phyloP scores from a whole-genome alignment of 768 basidiomycete genomes.

The Kwoniella europaea region DNA sequence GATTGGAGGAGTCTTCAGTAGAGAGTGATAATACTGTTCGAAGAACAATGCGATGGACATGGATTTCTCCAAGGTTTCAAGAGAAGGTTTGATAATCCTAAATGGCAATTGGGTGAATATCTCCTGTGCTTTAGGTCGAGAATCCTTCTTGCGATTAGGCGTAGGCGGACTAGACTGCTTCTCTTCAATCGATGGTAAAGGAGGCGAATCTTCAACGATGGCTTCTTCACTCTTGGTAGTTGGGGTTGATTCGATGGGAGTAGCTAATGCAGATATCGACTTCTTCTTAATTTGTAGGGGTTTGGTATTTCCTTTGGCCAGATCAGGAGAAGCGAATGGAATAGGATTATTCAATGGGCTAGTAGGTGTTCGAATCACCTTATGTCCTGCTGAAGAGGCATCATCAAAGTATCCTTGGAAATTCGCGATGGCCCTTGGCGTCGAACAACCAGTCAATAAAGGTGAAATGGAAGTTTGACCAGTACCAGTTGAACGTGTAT shows the following conservation, averaged over 20 bases:
- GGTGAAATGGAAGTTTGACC: conserved; percentile 22
- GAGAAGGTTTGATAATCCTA: conserved; percentile 73
- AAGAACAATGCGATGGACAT: conserved; percentile 92
- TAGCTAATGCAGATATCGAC: conserved; percentile 17
- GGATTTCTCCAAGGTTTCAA: conserved; percentile 90
- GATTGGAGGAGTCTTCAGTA: conserved; percentile 43
- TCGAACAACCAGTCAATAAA: conserved; percentile 28
- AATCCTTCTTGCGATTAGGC: conserved; percentile 6
- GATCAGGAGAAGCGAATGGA: conserved; percentile 19
- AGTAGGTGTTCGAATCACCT: neutral
- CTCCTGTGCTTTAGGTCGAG: conserved; percentile 19
- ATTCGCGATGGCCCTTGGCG: conserved; percentile 42
- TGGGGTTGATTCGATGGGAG: neutral
- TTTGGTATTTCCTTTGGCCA: conserved; percentile 7
- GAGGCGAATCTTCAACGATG: neutral
- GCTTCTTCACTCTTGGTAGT: conserved; percentile 7
- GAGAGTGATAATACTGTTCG: conserved; percentile 57
- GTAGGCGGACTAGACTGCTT: conserved; percentile 15
- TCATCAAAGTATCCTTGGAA: conserved; percentile 40
- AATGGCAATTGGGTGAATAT: conserved; percentile 37
- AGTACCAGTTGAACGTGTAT: conserved; percentile 9
- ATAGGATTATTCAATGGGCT: conserved; percentile 32
- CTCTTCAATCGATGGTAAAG: conserved; percentile 2
- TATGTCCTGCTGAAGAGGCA: conserved; percentile 11
- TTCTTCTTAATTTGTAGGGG: conserved; percentile 32